Percentiles rank a stretch among this genome's conserved stretches.
phyloP scores from a whole-genome alignment of 352 stramenopile species.

The Globisporangium orthogonon region DNA sequence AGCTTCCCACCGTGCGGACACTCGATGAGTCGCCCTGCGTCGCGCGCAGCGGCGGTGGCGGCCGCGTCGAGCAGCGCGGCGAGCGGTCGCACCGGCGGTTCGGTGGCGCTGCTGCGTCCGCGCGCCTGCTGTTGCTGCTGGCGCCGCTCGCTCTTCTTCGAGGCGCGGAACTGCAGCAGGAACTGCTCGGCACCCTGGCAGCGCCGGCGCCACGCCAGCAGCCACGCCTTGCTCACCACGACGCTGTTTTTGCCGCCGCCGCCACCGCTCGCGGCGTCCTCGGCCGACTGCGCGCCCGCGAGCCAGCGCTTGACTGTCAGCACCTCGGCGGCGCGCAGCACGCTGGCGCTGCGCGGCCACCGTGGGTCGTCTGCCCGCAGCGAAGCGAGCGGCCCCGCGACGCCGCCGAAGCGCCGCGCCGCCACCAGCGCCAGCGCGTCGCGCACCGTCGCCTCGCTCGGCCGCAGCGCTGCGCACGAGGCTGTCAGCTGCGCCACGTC shows the following conservation, averaged over 20 bases:
- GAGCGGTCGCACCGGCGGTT: background rate
- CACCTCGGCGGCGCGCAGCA: slow-evolving; percentile 58
- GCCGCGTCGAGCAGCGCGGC: slow-evolving; percentile 19
- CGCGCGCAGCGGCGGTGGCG: slow-evolving; percentile 16
- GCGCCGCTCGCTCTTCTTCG: slow-evolving; percentile 47
- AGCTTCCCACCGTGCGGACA: slow-evolving; percentile 59
- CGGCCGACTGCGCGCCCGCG: slow-evolving; percentile 25
- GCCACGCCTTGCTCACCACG: slow-evolving; percentile 67
- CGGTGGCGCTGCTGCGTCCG: slow-evolving; percentile 1
- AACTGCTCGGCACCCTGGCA: slow-evolving; percentile 70
- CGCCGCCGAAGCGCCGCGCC: slow-evolving; percentile 33
- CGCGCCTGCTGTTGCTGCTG: slow-evolving; percentile 20
- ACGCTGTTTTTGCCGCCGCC: slow-evolving; percentile 16
- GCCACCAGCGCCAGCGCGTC: slow-evolving; percentile 53
- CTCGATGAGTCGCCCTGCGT: slow-evolving; percentile 51
- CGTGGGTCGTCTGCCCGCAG: slow-evolving; percentile 36
- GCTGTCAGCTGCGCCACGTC: slow-evolving; percentile 44
- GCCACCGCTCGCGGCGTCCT: slow-evolving; percentile 21
- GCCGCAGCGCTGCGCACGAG: slow-evolving; percentile 37
- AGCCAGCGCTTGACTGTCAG: slow-evolving; percentile 59
- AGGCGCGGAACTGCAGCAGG: slow-evolving; percentile 58
- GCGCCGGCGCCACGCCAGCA: slow-evolving; percentile 66
- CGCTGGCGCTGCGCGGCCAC: slow-evolving; percentile 54
- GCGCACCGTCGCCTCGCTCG: slow-evolving; percentile 29
- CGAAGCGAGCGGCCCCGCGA: slow-evolving; percentile 32